A percentile compares a stretch with the other conserved stretches of the same genome.
Conservation (phyloP, 257 asterid species). For the Schizonepeta tenuifolia region DNA sequence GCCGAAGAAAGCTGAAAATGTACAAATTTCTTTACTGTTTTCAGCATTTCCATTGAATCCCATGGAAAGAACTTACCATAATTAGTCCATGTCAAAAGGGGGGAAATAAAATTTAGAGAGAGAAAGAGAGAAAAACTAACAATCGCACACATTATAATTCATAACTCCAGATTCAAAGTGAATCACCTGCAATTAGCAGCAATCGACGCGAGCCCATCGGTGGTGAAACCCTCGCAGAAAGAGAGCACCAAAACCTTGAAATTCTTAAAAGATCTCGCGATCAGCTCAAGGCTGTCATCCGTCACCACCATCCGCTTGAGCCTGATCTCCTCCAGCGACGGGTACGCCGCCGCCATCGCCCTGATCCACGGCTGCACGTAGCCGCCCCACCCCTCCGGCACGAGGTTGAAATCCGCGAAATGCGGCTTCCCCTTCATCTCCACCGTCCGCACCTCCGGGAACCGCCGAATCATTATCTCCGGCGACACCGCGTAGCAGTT, state of each 20-base stretch:
- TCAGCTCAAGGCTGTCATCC: conserved; percentile 75
- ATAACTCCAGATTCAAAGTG: background rate
- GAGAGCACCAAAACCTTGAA: conserved; percentile 74
- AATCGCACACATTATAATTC: conserved; percentile 1
- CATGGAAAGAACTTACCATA: conserved; percentile 10
- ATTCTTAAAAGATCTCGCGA: conserved; percentile 65
- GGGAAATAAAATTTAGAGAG: background rate
- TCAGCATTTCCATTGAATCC: conserved; percentile 22
- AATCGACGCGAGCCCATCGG: conserved; percentile 80
- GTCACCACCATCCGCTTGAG: conserved; percentile 85
- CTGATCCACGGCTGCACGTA: conserved; percentile 75
- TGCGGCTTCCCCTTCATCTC: conserved; percentile 95
- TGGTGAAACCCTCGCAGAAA: conserved; percentile 81
- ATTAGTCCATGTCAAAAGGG: background rate
- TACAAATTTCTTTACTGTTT: conserved; percentile 10
- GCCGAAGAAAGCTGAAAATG: background rate
- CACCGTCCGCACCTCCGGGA: conserved; percentile 72
- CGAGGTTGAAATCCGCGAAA: conserved; percentile 89
- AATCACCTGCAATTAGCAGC: conserved; percentile 90
- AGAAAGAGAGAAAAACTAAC: background rate
- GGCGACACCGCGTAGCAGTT: conserved; percentile 90
- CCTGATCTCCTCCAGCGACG: conserved; percentile 79
- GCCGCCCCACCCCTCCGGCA: conserved; percentile 96
- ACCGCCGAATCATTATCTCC: conserved; percentile 66
- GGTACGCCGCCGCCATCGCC: conserved; percentile 70